Conservation (phyloP, 805 yeast species). For the Metschnikowia kunwiensis region DNA sequence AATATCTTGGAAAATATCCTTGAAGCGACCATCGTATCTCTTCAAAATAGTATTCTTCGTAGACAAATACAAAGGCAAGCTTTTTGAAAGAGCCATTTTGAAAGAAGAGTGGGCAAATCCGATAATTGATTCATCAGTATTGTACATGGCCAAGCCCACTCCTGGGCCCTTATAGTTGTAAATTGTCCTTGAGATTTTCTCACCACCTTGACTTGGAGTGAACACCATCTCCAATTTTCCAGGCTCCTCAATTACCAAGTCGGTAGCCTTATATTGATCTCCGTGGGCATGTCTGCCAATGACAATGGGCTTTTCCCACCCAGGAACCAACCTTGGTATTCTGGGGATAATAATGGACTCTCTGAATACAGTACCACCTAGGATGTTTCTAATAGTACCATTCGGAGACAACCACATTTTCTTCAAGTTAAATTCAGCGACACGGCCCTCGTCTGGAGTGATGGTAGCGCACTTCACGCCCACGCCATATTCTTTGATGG, state of each 20-base stretch:
- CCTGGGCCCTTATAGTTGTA: constrained; percentile 70
- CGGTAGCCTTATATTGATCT: constrained; percentile 94
- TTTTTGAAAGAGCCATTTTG: constrained; percentile 76
- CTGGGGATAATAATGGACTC: constrained; percentile 91
- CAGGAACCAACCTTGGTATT: constrained; percentile 84
- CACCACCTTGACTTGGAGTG: constrained; percentile 66
- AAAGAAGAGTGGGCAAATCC: constrained; percentile 95
- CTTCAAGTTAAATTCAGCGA: constrained; percentile 82
- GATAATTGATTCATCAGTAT: constrained; percentile 84
- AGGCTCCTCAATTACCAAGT: constrained; percentile 71
- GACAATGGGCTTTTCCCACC: constrained; percentile 93
- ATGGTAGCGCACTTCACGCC: constrained; percentile 98
- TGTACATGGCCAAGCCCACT: constrained; percentile 91
- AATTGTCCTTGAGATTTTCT: constrained; percentile 54
- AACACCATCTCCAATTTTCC: constrained; percentile 77
- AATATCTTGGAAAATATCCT: constrained; percentile 83
- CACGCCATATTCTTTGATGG: constrained; percentile 83
- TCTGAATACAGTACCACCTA: constrained; percentile 96
- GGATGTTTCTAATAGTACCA: constrained; percentile 92
- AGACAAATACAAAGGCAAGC: constrained; percentile 77
- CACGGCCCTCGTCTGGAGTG: constrained; percentile 97
- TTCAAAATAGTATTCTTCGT: constrained; percentile 95
- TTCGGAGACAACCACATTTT: constrained; percentile 98
- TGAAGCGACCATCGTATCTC: constrained; percentile 91
- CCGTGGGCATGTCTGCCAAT: constrained; percentile 98